Evolutionary conservation across 1,139 yeast genomes (phyloP).

Genomic region (Pneumocystis carinii): DNA sequence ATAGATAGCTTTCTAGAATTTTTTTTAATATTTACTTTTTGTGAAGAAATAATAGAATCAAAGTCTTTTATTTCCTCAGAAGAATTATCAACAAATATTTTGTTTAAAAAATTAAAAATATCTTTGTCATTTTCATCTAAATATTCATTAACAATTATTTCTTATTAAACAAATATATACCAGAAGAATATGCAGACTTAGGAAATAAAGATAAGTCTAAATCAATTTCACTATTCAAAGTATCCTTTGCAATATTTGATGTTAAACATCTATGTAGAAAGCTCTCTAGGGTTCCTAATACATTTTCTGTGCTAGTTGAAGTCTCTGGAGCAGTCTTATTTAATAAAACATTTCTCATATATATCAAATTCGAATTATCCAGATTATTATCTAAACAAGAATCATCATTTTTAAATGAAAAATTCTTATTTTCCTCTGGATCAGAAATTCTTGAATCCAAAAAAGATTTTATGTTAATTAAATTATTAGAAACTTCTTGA

Average conservation of each 20-base stretch:
- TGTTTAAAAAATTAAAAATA: constrained; percentile 41
- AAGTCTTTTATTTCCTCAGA: constrained; percentile 54
- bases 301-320: not conserved
- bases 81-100: constrained; percentile 41
- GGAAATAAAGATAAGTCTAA: not conserved
- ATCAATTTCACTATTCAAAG: not conserved
- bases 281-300: not conserved
- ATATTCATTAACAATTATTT: not conserved
- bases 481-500: not conserved
- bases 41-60: constrained; percentile 29
- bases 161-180: not conserved
- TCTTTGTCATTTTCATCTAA: constrained; percentile 45
- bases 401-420: not conserved
- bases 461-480: not conserved
- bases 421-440: not conserved
- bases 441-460: not conserved
- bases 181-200: not conserved
- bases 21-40: constrained; percentile 9
- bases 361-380: not conserved
- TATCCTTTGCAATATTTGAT: not conserved
- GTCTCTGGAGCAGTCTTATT: not conserved
- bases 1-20: constrained; percentile 4
- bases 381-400: not conserved
- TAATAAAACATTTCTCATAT: not conserved
- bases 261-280: not conserved